phyloP scores from a whole-genome alignment of 192 early-diverging fungal species.

The Linnemannia zychae region DNA sequence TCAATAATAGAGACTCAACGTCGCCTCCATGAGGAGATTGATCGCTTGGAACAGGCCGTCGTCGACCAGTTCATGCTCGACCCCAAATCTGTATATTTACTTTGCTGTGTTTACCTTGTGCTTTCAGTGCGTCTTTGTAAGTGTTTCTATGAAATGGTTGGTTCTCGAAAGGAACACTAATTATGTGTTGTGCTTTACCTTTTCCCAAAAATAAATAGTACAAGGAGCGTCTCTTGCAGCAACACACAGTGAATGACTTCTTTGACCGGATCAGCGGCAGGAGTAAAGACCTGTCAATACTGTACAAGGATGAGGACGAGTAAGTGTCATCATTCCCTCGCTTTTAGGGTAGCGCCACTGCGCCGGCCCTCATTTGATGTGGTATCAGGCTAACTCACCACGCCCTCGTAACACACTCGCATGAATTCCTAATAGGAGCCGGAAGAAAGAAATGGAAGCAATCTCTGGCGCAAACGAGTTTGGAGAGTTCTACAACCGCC shows the following conservation, averaged over 20 bases:
- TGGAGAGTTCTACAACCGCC: slow-evolving; percentile 87
- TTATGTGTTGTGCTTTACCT: not conserved
- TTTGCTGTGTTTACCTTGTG: not conserved
- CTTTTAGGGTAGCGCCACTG: not conserved
- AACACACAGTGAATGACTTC: slow-evolving; percentile 82
- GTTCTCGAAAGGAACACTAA: too few relatives aligned
- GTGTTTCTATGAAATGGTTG: not conserved
- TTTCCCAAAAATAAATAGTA: slow-evolving; percentile 60
- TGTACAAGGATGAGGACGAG: slow-evolving; percentile 84
- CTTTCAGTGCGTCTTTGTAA: not conserved
- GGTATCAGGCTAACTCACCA: not conserved
- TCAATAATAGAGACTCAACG: slow-evolving; percentile 53
- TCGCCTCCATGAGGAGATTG: slow-evolving; percentile 89
- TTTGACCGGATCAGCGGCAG: slow-evolving; percentile 78
- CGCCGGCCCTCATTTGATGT: not conserved
- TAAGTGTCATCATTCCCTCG: slow-evolving; percentile 30
- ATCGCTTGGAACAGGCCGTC: slow-evolving; percentile 90
- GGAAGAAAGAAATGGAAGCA: slow-evolving; percentile 76
- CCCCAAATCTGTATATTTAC: slow-evolving; percentile 70
- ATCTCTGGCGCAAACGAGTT: slow-evolving; percentile 81
- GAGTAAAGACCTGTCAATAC: slow-evolving; percentile 70
- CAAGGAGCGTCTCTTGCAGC: slow-evolving; percentile 83
- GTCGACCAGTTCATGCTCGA: slow-evolving; percentile 85
- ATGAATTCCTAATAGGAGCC: slow-evolving; percentile 60
- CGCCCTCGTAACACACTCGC: not conserved